A percentile compares a stretch with the other conserved stretches of the same genome.
These are phyloP conservation scores for Rhododendron ferrugineum DNA, from an alignment of 148 eudicot genomes.

Conservation along the genomic window DNA sequence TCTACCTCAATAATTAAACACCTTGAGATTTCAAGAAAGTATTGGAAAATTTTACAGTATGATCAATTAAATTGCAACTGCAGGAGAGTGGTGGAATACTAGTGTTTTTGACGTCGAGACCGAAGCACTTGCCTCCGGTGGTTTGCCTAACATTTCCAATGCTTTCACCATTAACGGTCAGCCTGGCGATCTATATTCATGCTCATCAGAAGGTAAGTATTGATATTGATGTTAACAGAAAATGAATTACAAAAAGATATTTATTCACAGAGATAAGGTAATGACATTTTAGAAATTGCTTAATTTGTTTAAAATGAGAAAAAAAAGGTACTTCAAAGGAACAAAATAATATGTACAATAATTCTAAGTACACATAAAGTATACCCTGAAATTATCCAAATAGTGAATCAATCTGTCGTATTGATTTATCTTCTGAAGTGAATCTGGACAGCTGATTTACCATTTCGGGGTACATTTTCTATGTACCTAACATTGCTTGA, in stretches of 20 bases:
- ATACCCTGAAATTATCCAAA: too few species aligned
- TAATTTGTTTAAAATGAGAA: too few species aligned
- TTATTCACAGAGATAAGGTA: background rate
- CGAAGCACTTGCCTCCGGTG: slow-evolving; percentile 30
- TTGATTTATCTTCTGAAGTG: too few species aligned
- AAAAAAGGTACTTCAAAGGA: background rate
- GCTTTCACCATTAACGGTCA: slow-evolving; percentile 60
- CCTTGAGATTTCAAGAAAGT: background rate
- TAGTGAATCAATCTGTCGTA: too few species aligned
- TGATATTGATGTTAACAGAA: background rate
- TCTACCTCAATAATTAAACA: background rate
- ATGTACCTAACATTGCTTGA: too few species aligned
- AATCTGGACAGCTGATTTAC: too few species aligned
- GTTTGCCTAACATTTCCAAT: slow-evolving; percentile 47
- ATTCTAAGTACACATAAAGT: too few species aligned
- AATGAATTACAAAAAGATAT: background rate
- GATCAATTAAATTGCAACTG: background rate
- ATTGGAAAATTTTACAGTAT: background rate
- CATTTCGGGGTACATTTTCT: too few species aligned
- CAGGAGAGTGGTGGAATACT: slow-evolving; percentile 85
- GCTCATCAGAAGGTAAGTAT: slow-evolving; percentile 45
- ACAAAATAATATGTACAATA: too few species aligned
- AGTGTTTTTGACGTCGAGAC: slow-evolving; percentile 38
- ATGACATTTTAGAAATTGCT: too few species aligned
- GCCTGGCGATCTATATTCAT: slow-evolving; percentile 53